Base-by-base conservation (phyloP, 2,329 filamentous ascomycete genomes). In the Sphaceloma murrayae region DNA sequence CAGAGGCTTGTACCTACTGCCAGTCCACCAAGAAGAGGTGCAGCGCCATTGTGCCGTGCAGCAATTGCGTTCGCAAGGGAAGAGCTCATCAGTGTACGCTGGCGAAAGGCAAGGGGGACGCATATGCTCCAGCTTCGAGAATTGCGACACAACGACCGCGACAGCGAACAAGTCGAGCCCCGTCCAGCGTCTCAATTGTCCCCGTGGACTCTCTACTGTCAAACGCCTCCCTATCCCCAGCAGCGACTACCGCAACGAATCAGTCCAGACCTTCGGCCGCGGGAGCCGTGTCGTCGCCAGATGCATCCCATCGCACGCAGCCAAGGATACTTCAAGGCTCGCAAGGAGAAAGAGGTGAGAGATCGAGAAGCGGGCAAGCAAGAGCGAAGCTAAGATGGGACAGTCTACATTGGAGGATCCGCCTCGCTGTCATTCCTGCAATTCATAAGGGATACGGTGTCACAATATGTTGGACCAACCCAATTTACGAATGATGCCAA, bases 341-440 rank as follows among this genome's bases (percentile, higher is more conserved):
- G 0, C 67, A 69, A 13, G 71, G 73, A 3, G 72, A 76, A 52
- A 63, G 65, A 65, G 65, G 70, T 72, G 58, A 27, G 58, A 14
- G 3, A 19, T n/a, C n/a, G 24, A 11, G 6, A 16, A 11, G 10
- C 11, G 2, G 9, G n/a, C 7, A 3, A 14, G 5, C 11, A 1
- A 11, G 10, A 21, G 6, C 14, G 5, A 5, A 2, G 2, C 46
- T 21, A 1, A 36, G 5, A 13, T 4, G 2, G 26, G 6, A 13
- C 31, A 72, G 67, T 73, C 0, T 73, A 67, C 39, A 62, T 72
- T 36, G 66, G 69, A n/a, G 61, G 66, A n/a, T 68, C 67, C 7
- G 69, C 70, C 1, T 68, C 70, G 0, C 58, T 78, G 10, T 76
- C 74, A 0, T 77, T 77, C 46, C 57, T 77, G 1, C 71, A 76